Percentiles rank a stretch among this genome's conserved stretches.
Conservation (phyloP, 768 basidiomycete species). For the Gymnopilus junonius region DNA sequence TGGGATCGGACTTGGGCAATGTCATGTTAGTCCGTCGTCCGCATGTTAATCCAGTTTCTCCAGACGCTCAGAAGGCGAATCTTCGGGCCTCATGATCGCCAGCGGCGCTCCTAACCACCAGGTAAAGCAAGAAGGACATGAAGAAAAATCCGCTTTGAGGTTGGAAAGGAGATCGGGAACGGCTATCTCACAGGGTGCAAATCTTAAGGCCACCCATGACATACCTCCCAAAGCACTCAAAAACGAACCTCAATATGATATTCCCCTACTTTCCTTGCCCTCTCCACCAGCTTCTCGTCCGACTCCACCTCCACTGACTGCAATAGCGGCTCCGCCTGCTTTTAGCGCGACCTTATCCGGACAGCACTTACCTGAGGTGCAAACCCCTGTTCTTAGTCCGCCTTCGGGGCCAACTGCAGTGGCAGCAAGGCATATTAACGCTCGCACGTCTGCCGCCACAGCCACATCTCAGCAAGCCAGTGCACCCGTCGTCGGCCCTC, state of each 20-base stretch:
- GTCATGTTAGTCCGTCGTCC: conserved; percentile 24
- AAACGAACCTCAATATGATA: neutral
- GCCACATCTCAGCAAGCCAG: neutral
- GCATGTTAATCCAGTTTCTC: conserved; percentile 20
- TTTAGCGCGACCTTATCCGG: neutral
- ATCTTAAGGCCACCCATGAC: neutral
- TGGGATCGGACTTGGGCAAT: conserved; percentile 32
- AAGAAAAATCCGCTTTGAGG: neutral
- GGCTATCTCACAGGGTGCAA: neutral
- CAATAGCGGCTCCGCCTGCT: neutral
- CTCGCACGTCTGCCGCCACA: neutral
- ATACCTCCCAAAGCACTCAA: neutral
- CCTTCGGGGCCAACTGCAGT: neutral
- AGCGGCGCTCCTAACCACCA: conserved; percentile 4
- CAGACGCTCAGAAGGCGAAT: conserved; percentile 34
- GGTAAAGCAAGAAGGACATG: conserved; percentile 7
- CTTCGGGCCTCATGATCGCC: conserved; percentile 26
- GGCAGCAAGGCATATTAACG: no score
- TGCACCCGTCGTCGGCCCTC: neutral
- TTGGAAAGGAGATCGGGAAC: neutral
- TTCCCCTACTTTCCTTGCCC: conserved; percentile 10
- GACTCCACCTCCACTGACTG: neutral
- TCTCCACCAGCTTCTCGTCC: neutral
- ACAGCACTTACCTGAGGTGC: neutral
- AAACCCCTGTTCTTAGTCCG: no score